Base-by-base conservation (phyloP, 768 basidiomycete genomes). In the Lentinus tigrinus region DNA sequence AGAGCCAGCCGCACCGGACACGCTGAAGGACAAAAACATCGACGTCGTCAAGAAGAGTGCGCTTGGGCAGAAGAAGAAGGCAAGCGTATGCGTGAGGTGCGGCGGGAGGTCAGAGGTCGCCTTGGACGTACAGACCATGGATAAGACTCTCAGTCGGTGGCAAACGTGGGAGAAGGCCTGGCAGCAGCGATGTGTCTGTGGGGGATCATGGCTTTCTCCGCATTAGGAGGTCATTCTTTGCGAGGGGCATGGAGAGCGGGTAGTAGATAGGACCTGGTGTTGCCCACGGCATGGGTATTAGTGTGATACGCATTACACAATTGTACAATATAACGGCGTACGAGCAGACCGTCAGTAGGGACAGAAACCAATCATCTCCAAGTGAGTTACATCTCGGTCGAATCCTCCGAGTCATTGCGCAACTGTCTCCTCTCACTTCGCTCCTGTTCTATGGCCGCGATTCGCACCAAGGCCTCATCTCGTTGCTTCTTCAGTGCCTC, bases 31-130 rank as follows among this genome's bases (percentile, higher is more conserved):
- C 21, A 78, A 75, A 54, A 71, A 70, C 31, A 63, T 63, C 31
- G 90, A 93, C 63, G 77, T 91, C 5, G 73, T 93, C n/a, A 81
- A 82, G 13, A 91, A 89, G 69, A 79, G 78, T 0, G 51, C 74
- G 1, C 69, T 89, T 38, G 61, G 73, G 43, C 78, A 47, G n/a
- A 47, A 73, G 14, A 69, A 54, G 3, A 66, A 73, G 0, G 69
- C 68, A 11, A 72, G 79, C 40, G 64, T 76, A 26, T 93, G 91
- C 63, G 71, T 86, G 19, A 77, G 87, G 34, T 93, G 90, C 60
- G 84, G 81, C 17, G 84, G 84, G 4, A 77, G 72, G 61, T 84
- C 86, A 2, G 77, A 84, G 57, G 62, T 80, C 6, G 73, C 70
- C 13, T 23, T 52, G 49, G 21, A 71, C 70, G 26, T 66, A 69